These are phyloP conservation scores for Calycina marina DNA, from an alignment of 2,329 filamentous ascomycete species.

Conservation along the genomic window DNA sequence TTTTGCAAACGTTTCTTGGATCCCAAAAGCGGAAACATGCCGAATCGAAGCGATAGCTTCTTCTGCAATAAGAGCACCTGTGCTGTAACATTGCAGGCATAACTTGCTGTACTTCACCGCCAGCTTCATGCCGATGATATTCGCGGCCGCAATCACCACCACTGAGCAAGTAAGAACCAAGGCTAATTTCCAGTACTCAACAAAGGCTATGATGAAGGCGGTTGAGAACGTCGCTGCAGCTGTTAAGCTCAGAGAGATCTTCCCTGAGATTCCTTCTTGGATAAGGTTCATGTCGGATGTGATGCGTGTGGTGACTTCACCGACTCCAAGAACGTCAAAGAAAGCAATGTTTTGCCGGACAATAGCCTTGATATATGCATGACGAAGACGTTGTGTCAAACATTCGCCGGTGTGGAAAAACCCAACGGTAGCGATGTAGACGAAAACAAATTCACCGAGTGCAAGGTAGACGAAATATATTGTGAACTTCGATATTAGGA, in stretches of 20 bases:
- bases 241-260: conserved; percentile 31
- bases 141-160: background rate
- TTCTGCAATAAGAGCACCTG: background rate
- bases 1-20: background rate
- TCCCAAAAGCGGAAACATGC: background rate
- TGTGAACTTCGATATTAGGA: background rate
- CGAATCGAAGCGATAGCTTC: background rate
- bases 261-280: conserved; percentile 83
- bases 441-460: conserved; percentile 59
- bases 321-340: conserved; percentile 80
- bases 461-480: conserved; percentile 75
- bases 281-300: conserved; percentile 84
- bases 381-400: conserved; percentile 59
- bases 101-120: background rate
- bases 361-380: conserved; percentile 69
- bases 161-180: background rate
- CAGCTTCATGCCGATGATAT: background rate
- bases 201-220: background rate
- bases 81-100: background rate
- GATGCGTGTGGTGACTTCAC: conserved; percentile 83
- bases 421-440: conserved; percentile 69
- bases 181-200: background rate
- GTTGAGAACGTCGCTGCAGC: background rate
- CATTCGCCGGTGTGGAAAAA: conserved; percentile 80
- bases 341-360: conserved; percentile 78